Evolutionary conservation across 108 stramenopile genomes (phyloP).

Genomic region (Skeletonema potamos): DNA sequence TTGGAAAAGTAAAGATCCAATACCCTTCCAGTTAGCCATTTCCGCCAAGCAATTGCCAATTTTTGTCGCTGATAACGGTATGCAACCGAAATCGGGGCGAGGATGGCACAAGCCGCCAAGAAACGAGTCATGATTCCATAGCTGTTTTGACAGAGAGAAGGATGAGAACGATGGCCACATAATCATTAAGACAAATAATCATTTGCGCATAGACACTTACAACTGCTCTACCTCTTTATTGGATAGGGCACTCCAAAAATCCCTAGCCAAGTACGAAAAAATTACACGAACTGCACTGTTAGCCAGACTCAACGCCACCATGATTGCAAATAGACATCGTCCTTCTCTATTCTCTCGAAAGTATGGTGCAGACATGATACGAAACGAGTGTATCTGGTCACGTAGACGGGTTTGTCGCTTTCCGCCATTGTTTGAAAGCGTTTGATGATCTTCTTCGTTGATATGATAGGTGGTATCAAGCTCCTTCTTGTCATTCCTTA

Average conservation of each 20-base stretch:
- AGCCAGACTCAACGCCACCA: conserved; percentile 64
- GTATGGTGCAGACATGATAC: conserved; percentile 51
- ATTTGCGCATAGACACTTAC: neutral
- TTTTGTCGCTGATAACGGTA: conserved; percentile 62
- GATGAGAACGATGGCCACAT: neutral
- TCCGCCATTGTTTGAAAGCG: neutral
- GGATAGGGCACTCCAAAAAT: conserved; percentile 75
- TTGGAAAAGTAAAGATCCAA: conserved; percentile 59
- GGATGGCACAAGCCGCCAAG: conserved; percentile 43
- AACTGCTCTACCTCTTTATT: conserved; percentile 68
- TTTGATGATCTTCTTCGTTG: neutral
- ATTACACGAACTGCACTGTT: conserved; percentile 73
- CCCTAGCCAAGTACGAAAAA: conserved; percentile 78
- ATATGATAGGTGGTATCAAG: neutral
- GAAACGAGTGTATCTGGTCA: conserved; percentile 39
- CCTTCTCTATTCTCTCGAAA: conserved; percentile 44
- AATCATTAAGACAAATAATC: neutral
- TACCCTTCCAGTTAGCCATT: conserved; percentile 82
- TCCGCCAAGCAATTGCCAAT: conserved; percentile 66
- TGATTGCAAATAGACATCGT: conserved; percentile 36
- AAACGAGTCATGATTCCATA: conserved; percentile 56
- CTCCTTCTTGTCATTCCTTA: neutral
- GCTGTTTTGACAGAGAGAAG: neutral
- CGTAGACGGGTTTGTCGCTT: conserved; percentile 2
- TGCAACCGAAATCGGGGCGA: conserved; percentile 78